A percentile compares a stretch with the other conserved stretches of the same genome.
These are phyloP conservation scores for Lentinula detonsa DNA, from an alignment of 768 basidiomycete genomes.

Conservation along the genomic window DNA sequence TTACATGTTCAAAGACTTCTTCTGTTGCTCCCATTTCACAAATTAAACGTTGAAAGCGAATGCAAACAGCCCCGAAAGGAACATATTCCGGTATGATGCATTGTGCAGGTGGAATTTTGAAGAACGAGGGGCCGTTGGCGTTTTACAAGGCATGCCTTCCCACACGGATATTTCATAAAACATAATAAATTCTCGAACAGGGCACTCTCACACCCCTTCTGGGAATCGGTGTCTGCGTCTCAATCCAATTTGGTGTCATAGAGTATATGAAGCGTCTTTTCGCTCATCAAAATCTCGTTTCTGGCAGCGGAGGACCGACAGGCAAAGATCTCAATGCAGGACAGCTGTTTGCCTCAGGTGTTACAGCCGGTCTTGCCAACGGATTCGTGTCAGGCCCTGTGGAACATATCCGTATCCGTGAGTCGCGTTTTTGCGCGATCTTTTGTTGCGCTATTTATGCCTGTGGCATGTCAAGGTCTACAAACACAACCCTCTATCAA, in stretches of 20 bases:
- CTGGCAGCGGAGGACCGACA: slow-evolving; percentile 58
- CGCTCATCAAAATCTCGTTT: slow-evolving; percentile 49
- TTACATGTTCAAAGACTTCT: slow-evolving; percentile 11
- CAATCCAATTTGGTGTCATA: slow-evolving; percentile 91
- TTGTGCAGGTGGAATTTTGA: slow-evolving; percentile 86
- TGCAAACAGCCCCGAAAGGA: slow-evolving; percentile 90
- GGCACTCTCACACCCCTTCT: slow-evolving; percentile 87
- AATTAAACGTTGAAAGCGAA: slow-evolving; percentile 46
- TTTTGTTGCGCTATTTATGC: slow-evolving; percentile 5
- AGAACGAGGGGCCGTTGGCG: slow-evolving; percentile 85
- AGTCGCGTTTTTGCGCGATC: slow-evolving; percentile 20
- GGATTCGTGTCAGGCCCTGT: slow-evolving; percentile 93
- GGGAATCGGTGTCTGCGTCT: slow-evolving; percentile 92
- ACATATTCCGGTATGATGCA: slow-evolving; percentile 86
- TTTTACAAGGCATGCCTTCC: slow-evolving; percentile 78
- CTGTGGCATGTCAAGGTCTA: slow-evolving; percentile 50
- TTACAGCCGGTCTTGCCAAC: slow-evolving; percentile 84
- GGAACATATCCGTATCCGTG: slow-evolving; percentile 95
- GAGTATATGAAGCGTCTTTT: slow-evolving; percentile 84
- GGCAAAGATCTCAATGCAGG: slow-evolving; percentile 50
- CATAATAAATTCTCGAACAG: slow-evolving; percentile 28
- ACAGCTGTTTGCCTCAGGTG: slow-evolving; percentile 75
- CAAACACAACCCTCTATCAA: slow-evolving; percentile 85
- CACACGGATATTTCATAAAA: not conserved
- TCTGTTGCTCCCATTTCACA: not conserved